phyloP scores from a whole-genome alignment of 352 stramenopile species.

The Ochromonadaceae sp. region DNA sequence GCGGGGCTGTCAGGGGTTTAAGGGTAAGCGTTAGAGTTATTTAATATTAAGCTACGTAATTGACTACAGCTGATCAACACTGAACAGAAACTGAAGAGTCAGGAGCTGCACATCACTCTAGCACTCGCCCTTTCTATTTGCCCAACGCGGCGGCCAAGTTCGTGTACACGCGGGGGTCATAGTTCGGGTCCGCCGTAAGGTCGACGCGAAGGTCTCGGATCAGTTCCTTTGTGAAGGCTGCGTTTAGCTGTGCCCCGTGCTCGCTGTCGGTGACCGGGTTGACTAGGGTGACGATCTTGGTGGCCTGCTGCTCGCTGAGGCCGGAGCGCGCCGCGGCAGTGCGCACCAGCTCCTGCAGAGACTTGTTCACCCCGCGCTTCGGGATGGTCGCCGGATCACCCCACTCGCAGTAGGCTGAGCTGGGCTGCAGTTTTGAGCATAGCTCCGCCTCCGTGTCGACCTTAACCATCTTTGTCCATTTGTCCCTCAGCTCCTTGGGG shows the following conservation, averaged over 20 bases:
- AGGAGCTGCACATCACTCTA: no score
- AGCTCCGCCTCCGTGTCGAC: conserved; percentile 2
- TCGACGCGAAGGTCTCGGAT: neutral
- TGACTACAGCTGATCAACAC: no score
- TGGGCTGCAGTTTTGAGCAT: neutral
- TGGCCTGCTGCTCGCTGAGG: neutral
- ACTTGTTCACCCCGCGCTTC: neutral
- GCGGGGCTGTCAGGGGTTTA: no score
- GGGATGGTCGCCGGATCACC: neutral
- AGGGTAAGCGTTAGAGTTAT: no score
- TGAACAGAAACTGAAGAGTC: no score
- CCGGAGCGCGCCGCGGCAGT: neutral
- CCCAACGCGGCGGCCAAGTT: no score
- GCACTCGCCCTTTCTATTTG: no score
- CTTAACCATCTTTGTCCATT: conserved; percentile 15
- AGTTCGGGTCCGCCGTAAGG: neutral
- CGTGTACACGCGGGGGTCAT: neutral
- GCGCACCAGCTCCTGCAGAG: neutral
- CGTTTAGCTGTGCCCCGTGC: conserved; percentile 3
- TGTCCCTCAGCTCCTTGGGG: conserved; percentile 10
- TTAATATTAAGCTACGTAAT: no score
- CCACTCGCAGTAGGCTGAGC: neutral
- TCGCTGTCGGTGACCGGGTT: conserved; percentile 13
- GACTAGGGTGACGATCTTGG: neutral
- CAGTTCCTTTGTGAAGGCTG: conserved; percentile 3